Evolutionary conservation across 225 moss, liverwort and hornwort genomes (phyloP), one percentile per base, ranked within the genome.

Genomic region (Physcomitrium patens): DNA sequence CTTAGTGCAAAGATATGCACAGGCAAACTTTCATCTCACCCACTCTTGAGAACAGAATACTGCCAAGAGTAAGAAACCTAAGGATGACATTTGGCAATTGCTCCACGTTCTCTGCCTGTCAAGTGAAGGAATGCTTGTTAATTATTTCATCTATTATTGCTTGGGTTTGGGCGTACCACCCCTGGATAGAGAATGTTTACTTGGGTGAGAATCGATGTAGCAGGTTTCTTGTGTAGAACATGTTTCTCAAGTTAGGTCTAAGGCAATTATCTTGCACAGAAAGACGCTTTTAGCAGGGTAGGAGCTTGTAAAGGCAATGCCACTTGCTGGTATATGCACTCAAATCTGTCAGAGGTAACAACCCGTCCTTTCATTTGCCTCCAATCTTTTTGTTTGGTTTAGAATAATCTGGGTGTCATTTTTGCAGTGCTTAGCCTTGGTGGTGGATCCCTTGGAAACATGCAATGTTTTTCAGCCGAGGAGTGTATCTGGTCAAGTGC

Each of bases 281-380:
- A 73, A 59, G 61, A 61, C 73, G 81, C 31, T 77, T 56, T 77
- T 69, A 71, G 60, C 72, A 62, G 73, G 63, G 62, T 77, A 77
- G 73, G 69, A 81, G 68, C 68, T 77, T 81, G 77, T 81, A 77
- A 81, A 81, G 77, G 81, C 81, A 81, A 77, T 77, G 77, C 81
- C 81, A 81, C 62, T 73, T 42, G 77, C 49, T 77, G 81, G 81
- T 64, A 68, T 77, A 77, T 81, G 81, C 77, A 63, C 72, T 73
- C 55, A 62, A 81, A 77, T 77, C 72, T 81, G 72, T 81, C 73
- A 73, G 77, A 77, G 73, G 68, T 69, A 67, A 77, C 73, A 68
- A 68, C 69, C 62, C 73, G 27, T 62, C 56, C 63, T 69, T 69
- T 69, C 45, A 55, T 64, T 45, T 69, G 63, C 63, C 55, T 70